Conservation (phyloP, 441 rosid genomes). For the Eutrema salsugineum region DNA sequence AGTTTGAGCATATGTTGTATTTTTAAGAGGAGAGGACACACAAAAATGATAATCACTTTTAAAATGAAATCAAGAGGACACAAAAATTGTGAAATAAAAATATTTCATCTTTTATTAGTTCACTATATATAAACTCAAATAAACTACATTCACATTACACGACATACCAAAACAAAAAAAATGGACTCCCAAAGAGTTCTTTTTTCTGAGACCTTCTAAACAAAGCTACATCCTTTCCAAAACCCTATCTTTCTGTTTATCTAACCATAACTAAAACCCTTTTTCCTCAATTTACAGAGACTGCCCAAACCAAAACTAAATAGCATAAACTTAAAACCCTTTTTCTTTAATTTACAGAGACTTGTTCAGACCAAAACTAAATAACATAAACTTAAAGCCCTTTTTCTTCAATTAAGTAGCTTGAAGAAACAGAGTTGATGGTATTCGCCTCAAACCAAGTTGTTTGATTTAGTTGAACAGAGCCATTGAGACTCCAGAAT, state of each 20-base stretch:
- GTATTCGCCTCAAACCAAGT: conserved; percentile 4
- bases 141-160: conserved; percentile 1
- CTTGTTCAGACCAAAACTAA: neutral
- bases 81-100: neutral
- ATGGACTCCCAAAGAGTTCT: neutral
- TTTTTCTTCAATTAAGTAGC: conserved; percentile 16
- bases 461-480: conserved; percentile 34
- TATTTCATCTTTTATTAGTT: neutral
- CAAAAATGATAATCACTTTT: neutral
- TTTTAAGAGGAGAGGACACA: no score
- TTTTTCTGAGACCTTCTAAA: neutral
- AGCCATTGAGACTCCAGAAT: conserved; percentile 54
- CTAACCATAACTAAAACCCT: no score
- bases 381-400: neutral
- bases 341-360: conserved; percentile 22
- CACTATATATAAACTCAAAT: neutral
- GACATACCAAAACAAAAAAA: neutral
- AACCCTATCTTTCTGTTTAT: conserved; percentile 19
- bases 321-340: neutral
- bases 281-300: conserved; percentile 24
- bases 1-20: no score
- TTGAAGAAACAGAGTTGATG: conserved; percentile 21
- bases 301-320: neutral
- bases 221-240: conserved; percentile 14
- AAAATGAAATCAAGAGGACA: neutral